Base-by-base conservation (phyloP, 371 early-diverging fungal species). In the Lichtheimia ramosa region DNA sequence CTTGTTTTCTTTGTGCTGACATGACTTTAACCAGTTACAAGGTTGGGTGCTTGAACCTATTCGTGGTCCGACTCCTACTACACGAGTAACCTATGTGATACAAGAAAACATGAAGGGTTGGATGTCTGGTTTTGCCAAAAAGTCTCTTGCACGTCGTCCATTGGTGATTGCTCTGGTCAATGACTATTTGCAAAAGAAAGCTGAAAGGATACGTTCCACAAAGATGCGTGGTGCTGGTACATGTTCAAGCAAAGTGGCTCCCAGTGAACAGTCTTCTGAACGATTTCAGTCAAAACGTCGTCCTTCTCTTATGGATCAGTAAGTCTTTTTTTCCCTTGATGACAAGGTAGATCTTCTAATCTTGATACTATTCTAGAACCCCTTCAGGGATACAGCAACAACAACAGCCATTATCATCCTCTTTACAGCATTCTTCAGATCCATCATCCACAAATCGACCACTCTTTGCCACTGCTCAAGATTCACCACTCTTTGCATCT, bases 1-100 rank as follows among this genome's bases (percentile, higher is more conserved):
- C 7, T 28, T 3, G 3, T 6, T 28, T 5, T 8, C n/a, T n/a
- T n/a, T n/a, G n/a, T n/a, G n/a, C n/a, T 34, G 34, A 34, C 10
- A 34, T 34, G 34, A 34, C 10, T 8, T 34, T 34, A 27, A 42
- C 10, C 43, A 74, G 75, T 52, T 75, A 13, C 74, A 71, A 69
- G 89, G 89, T 16, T 89, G 88, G 88, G 81, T 86, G 48, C 62
- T 87, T 43, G 77, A 86, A 55, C 87, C 87, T 12, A 48, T 84
- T 27, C 71, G 71, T 21, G 69, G 71, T 10, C 43, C 65, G 2
- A 74, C 77, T 3, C 79, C 79, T 15, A 71, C 81, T 27, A 89
- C 88, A 14, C 77, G 81, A 56, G 78, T 89, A 43, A 81, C 74
- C 16, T 89, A 83, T 75, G 77, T 74, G 1, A 64, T 81, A 25